Percentiles rank a stretch among this genome's conserved stretches.
phyloP scores from a whole-genome alignment of 805 yeast genomes.

The Zygoascus biomembranicola region DNA sequence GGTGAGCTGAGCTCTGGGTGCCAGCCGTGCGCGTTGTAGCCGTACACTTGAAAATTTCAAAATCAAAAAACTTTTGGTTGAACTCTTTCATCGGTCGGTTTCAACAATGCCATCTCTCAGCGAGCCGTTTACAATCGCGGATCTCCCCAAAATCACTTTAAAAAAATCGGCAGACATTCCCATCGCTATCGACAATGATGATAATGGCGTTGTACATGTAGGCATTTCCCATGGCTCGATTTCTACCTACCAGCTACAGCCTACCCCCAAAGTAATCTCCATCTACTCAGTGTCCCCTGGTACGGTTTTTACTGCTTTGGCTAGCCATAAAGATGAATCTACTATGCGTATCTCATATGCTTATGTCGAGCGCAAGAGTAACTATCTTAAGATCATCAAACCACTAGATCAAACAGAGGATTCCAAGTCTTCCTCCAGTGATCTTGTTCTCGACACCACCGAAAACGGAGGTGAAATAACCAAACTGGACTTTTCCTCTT shows the following conservation, averaged over 20 bases:
- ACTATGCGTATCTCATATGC: conserved; percentile 11
- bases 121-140: conserved; percentile 17
- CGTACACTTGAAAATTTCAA: background rate
- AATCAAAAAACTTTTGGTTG: background rate
- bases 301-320: conserved; percentile 19
- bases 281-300: conserved; percentile 28
- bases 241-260: conserved; percentile 20
- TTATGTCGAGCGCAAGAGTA: conserved; percentile 23
- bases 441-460: background rate
- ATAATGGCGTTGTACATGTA: conserved; percentile 6
- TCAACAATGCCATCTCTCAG: conserved; percentile 17
- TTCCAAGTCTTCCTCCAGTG: background rate
- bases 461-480: conserved; percentile 3
- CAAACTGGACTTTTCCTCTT: conserved; percentile 4
- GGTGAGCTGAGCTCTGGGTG: background rate
- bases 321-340: background rate
- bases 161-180: conserved; percentile 3
- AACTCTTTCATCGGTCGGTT: too few relatives aligned
- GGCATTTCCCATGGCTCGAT: conserved; percentile 28
- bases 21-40: background rate
- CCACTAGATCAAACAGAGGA: background rate
- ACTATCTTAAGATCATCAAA: conserved; percentile 8
- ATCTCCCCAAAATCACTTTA: conserved; percentile 16
- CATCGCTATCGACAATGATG: conserved; percentile 1
- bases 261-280: conserved; percentile 26